Conservation (phyloP, 2,329 filamentous ascomycete genomes). For the Drechslera avenae region DNA sequence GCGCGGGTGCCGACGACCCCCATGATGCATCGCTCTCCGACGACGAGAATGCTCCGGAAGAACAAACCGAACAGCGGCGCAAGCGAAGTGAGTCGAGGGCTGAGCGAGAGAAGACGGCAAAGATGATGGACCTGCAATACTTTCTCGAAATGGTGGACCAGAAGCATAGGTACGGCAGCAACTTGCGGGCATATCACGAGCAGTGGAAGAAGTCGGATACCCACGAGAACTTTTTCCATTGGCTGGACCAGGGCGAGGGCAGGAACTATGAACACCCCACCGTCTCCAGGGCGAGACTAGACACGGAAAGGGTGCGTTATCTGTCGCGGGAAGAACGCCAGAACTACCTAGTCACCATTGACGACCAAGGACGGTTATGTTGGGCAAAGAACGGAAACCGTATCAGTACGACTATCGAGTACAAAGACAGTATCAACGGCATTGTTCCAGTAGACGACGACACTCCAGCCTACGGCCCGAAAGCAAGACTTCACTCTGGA, state of each 20-base stretch:
- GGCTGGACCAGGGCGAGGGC: conserved; percentile 84
- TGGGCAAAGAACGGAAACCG: conserved; percentile 83
- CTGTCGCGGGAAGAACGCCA: conserved; percentile 80
- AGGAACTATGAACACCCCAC: conserved; percentile 69
- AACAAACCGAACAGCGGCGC: conserved; percentile 40
- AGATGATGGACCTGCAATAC: conserved; percentile 84
- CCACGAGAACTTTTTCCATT: conserved; percentile 90
- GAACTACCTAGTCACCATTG: conserved; percentile 79
- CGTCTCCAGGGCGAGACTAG: conserved; percentile 75
- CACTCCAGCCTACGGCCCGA: conserved; percentile 49
- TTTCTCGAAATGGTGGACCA: conserved; percentile 84
- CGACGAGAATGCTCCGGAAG: conserved; percentile 41
- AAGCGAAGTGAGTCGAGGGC: conserved; percentile 58
- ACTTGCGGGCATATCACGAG: conserved; percentile 79
- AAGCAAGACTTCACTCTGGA: conserved; percentile 30
- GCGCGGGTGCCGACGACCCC: conserved; percentile 71
- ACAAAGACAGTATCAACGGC: conserved; percentile 77
- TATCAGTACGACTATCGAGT: conserved; percentile 77
- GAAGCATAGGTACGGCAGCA: conserved; percentile 87
- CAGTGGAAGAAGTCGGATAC: conserved; percentile 81
- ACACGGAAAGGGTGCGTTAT: conserved; percentile 81
- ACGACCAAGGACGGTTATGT: conserved; percentile 74
- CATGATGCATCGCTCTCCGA: conserved; percentile 57
- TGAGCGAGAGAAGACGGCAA: conserved; percentile 68
- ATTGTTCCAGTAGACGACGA: conserved; percentile 53